These are phyloP conservation scores for Colletotrichum plurivorum DNA, from an alignment of 2,329 filamentous ascomycete genomes.

Conservation along the genomic window DNA sequence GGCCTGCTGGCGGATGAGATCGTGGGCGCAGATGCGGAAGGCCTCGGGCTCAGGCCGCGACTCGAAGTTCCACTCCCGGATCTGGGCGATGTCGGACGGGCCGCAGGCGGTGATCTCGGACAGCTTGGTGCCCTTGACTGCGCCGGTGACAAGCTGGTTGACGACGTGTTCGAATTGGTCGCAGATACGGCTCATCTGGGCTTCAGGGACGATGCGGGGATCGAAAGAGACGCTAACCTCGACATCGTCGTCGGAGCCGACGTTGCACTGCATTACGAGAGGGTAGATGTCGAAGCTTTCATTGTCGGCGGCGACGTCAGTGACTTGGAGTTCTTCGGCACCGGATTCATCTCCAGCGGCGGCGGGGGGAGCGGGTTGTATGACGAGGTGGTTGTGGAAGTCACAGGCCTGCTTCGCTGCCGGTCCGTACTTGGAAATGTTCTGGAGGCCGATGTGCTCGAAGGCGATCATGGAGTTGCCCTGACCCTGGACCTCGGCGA, in stretches of 20 bases:
- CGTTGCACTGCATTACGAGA: conserved; percentile 9
- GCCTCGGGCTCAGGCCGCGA: neutral
- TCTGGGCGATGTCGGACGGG: neutral
- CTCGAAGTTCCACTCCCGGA: neutral
- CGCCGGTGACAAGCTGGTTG: neutral
- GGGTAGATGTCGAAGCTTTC: conserved; percentile 7
- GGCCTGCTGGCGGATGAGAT: neutral
- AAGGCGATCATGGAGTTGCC: conserved; percentile 43
- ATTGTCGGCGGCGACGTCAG: conserved; percentile 1
- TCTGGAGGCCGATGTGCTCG: conserved; percentile 45
- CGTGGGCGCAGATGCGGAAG: conserved; percentile 2
- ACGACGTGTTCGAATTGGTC: conserved; percentile 8
- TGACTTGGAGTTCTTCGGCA: neutral
- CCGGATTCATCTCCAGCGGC: neutral
- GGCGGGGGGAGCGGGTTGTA: conserved; percentile 7
- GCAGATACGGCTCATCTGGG: neutral
- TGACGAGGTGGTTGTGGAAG: conserved; percentile 41
- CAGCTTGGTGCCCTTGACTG: neutral
- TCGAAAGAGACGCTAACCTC: neutral
- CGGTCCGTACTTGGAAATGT: conserved; percentile 42
- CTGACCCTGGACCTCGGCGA: conserved; percentile 37
- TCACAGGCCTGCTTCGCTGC: conserved; percentile 41
- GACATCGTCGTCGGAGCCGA: neutral
- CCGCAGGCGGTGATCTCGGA: neutral
- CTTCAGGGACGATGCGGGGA: neutral